Conservation (phyloP, 176 grass and related monocot species). For the Aegilops speltoides region DNA sequence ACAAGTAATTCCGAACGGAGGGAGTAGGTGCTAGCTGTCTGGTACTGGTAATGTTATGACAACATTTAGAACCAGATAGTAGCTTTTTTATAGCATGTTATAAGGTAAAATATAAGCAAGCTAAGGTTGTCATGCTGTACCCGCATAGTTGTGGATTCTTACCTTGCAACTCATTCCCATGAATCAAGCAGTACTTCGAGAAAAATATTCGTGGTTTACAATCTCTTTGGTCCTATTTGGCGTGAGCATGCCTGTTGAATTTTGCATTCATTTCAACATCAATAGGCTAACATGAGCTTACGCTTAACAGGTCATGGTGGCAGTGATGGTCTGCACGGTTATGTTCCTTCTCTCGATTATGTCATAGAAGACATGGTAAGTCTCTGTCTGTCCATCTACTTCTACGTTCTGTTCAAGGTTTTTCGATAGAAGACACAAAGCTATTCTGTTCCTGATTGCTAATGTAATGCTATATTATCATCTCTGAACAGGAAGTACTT, state of each 20-base stretch:
- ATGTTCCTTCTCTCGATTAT: slow-evolving; percentile 93
- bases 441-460: background rate
- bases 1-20: no score
- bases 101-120: background rate
- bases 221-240: background rate
- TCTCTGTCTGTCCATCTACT: background rate
- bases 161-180: background rate
- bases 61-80: background rate
- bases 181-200: background rate
- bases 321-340: slow-evolving; percentile 96
- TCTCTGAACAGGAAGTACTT: slow-evolving; percentile 58
- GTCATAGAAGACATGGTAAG: slow-evolving; percentile 88
- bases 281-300: slow-evolving; percentile 6
- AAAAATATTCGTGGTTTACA: background rate
- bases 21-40: background rate
- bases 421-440: background rate
- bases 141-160: background rate
- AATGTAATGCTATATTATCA: background rate
- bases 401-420: background rate
- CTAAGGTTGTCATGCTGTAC: background rate
- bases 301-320: slow-evolving; percentile 85
- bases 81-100: background rate
- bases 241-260: background rate
- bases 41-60: background rate
- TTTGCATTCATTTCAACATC: background rate